Base-by-base conservation (phyloP, 78 protist species). In the Dictyostelium firmibasis region DNA sequence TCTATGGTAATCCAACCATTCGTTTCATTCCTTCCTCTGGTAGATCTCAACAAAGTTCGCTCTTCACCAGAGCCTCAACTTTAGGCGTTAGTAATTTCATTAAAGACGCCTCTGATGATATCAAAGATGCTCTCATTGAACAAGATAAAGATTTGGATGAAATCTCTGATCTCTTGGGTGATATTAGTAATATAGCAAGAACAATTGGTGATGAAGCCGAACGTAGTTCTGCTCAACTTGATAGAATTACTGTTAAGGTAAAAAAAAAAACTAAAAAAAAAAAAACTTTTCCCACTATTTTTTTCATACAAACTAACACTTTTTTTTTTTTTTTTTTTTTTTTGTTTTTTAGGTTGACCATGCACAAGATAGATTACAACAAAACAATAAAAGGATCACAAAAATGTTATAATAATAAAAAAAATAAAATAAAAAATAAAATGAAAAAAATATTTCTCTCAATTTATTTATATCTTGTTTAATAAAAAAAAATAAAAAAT, bases 61-160 rank as follows among this genome's bases (percentile, higher is more conserved):
- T 85, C 27, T 92, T 85, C 62, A 85, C 85, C 18, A 60, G 96
- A 11, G 38, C 96, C 11, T 31, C 44, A 1, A 62, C 81, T 7
- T 8, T 79, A 0, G 92, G 92, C 47, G 43, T 53, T 6, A 82
- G 87, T 13, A 10, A 84, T 50, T 31, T 92, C 70, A 53, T 78
- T 14, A 92, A 92, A 62, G 84, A 92, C 72, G 96, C 92, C 7
- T 33, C 91, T 5, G 92, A 83, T 31, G 86, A 92, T 35, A 43
- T 87, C 8, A 76, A 70, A 36, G 25, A 23, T 29, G 92, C 81
- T 7, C 25, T 94, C 3, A 31, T 88, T 0, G 91, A 89, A 60
- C 93, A 86, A 83, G 97, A 94, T 50, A 83, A 94, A 44, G 95
- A 94, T 62, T 25, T 94, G 10, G 97, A 94, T 43, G 97, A 94